These are phyloP conservation scores for Cicer yamashitae DNA, from an alignment of 306 rosid species.

Conservation along the genomic window DNA sequence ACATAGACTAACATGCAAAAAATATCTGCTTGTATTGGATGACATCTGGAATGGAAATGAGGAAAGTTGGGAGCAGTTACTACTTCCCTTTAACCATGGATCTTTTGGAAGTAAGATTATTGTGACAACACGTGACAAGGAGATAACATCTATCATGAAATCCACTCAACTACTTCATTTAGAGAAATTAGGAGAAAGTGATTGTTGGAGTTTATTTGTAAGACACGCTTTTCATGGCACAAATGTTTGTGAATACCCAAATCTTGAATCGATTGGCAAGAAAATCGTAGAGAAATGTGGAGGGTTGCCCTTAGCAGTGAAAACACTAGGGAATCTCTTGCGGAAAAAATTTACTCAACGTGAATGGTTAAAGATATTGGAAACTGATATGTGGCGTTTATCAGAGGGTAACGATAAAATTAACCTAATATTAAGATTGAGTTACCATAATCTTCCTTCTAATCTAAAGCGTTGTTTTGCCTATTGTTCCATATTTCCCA, in stretches of 20 bases:
- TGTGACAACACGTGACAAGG: slow-evolving; percentile 8
- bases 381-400: slow-evolving; percentile 44
- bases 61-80: background rate
- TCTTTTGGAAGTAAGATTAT: slow-evolving; percentile 4
- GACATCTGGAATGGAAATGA: background rate
- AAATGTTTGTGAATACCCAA: background rate
- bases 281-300: slow-evolving; percentile 32
- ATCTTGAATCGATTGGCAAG: background rate
- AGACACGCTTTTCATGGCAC: background rate
- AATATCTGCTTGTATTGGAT: background rate
- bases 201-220: slow-evolving; percentile 1
- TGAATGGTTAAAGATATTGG: slow-evolving; percentile 40
- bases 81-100: background rate
- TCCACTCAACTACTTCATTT: background rate
- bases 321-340: slow-evolving; percentile 51
- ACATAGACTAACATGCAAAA: background rate
- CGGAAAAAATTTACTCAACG: slow-evolving; percentile 1
- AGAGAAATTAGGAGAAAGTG: background rate
- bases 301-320: slow-evolving; percentile 59
- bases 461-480: slow-evolving; percentile 35
- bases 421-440: slow-evolving; percentile 45
- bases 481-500: slow-evolving; percentile 38
- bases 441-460: slow-evolving; percentile 39
- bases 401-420: slow-evolving; percentile 18
- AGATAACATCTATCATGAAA: background rate